Evolutionary conservation across 164 flowering plant species (phyloP).

Genomic region (Berberis thunbergii): DNA sequence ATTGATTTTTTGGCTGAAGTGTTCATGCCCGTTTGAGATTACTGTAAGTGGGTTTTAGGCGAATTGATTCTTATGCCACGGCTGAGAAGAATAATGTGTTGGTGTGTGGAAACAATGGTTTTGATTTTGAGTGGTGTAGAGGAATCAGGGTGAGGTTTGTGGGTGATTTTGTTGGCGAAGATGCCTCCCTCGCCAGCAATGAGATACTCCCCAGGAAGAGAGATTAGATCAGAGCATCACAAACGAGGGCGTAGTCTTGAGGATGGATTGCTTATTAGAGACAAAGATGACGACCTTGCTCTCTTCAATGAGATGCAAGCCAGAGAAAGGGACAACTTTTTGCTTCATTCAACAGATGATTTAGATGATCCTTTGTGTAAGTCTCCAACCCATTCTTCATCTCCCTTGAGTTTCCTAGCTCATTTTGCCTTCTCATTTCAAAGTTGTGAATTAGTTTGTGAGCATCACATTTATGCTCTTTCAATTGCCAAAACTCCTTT

Average conservation of each 20-base stretch:
- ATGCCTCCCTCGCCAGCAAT: slow-evolving; percentile 86
- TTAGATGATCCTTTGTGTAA: slow-evolving; percentile 76
- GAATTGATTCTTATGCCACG: background rate
- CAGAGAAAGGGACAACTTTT: slow-evolving; percentile 62
- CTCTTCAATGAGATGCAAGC: slow-evolving; percentile 75
- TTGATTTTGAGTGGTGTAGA: slow-evolving; percentile 4
- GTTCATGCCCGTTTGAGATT: too few species aligned
- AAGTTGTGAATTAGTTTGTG: background rate
- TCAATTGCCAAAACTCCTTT: too few species aligned
- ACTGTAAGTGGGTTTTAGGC: too few species aligned
- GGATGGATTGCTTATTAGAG: slow-evolving; percentile 42
- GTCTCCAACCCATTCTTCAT: slow-evolving; percentile 9
- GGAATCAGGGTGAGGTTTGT: slow-evolving; percentile 5
- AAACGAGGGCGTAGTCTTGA: slow-evolving; percentile 77
- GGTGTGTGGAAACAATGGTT: background rate
- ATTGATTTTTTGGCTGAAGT: too few species aligned
- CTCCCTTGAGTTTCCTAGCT: slow-evolving; percentile 1
- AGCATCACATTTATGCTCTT: background rate
- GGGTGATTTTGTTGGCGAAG: slow-evolving; percentile 9
- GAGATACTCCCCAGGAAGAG: slow-evolving; percentile 64
- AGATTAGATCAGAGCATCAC: slow-evolving; percentile 40
- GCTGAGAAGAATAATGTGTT: background rate
- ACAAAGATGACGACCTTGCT: slow-evolving; percentile 85
- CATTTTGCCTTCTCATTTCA: background rate
- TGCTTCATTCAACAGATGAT: slow-evolving; percentile 68